Conservation (phyloP, 78 protist genomes). For the Pelomyxa schiedti region DNA sequence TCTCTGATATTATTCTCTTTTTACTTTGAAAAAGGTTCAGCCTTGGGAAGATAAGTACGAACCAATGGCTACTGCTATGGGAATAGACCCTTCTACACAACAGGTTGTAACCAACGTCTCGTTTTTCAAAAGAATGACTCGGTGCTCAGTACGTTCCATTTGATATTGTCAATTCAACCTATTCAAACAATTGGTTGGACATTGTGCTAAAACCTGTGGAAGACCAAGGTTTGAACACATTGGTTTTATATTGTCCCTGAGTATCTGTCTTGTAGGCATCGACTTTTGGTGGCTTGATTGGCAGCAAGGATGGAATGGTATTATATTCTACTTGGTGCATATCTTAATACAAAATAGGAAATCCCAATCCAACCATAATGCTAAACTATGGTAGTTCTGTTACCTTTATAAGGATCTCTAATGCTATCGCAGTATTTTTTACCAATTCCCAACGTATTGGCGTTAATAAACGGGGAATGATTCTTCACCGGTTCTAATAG, state of each 20-base stretch:
- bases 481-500: neutral
- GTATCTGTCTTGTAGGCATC: too few relatives aligned
- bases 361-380: neutral
- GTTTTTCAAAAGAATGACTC: neutral
- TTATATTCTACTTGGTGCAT: too few relatives aligned
- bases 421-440: too few relatives aligned
- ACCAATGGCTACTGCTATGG: neutral
- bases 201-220: neutral
- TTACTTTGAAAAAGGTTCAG: neutral
- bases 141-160: neutral
- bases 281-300: constrained; percentile 46
- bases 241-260: too few relatives aligned
- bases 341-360: too few relatives aligned
- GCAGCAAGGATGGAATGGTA: neutral
- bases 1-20: neutral
- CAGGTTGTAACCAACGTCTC: neutral
- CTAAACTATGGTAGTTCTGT: too few relatives aligned
- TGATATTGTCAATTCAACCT: neutral
- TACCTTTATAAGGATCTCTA: too few relatives aligned
- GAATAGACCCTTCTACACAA: neutral
- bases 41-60: neutral
- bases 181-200: neutral
- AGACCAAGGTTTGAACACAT: too few relatives aligned
- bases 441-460: neutral
- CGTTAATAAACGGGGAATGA: neutral